These are phyloP conservation scores for Omphalea diandra DNA, from an alignment of 441 rosid genomes.

Conservation along the genomic window DNA sequence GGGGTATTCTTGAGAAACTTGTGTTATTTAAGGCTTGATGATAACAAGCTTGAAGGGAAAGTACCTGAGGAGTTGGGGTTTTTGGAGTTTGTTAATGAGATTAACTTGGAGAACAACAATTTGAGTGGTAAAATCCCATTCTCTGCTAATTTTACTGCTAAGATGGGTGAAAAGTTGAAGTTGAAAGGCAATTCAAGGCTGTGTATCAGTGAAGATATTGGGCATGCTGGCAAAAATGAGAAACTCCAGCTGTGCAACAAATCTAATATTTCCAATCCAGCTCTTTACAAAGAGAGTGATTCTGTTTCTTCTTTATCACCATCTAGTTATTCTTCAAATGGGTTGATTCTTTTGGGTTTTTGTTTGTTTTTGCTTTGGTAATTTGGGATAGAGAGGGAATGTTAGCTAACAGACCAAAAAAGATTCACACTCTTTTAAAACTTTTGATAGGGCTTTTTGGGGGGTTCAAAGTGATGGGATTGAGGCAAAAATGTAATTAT, in stretches of 20 bases:
- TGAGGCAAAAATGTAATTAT: slow-evolving; percentile 19
- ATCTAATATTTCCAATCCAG: slow-evolving; percentile 29
- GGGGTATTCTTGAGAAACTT: slow-evolving; percentile 41
- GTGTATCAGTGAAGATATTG: slow-evolving; percentile 30
- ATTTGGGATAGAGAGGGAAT: neutral
- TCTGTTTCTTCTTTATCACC: slow-evolving; percentile 17
- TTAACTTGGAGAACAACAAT: slow-evolving; percentile 67
- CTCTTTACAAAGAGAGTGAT: slow-evolving; percentile 15
- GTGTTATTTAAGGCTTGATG: slow-evolving; percentile 49
- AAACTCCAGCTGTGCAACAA: slow-evolving; percentile 34
- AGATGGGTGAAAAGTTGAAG: slow-evolving; percentile 46
- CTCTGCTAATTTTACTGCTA: slow-evolving; percentile 41
- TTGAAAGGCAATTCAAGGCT: slow-evolving; percentile 48
- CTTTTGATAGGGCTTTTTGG: slow-evolving; percentile 16
- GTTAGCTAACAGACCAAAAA: slow-evolving; percentile 19
- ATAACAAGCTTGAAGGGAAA: slow-evolving; percentile 54
- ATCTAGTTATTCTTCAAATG: slow-evolving; percentile 14
- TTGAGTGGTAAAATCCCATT: slow-evolving; percentile 55
- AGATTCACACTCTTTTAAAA: slow-evolving; percentile 16
- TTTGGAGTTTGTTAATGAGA: slow-evolving; percentile 41
- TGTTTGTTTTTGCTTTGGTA: slow-evolving; percentile 18
- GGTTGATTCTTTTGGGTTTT: slow-evolving; percentile 21
- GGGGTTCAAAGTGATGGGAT: neutral
- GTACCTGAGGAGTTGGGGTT: slow-evolving; percentile 49
- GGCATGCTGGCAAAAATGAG: slow-evolving; percentile 16